Evolutionary conservation across 306 rosid species (phyloP).

Genomic region (Alnus glutinosa): DNA sequence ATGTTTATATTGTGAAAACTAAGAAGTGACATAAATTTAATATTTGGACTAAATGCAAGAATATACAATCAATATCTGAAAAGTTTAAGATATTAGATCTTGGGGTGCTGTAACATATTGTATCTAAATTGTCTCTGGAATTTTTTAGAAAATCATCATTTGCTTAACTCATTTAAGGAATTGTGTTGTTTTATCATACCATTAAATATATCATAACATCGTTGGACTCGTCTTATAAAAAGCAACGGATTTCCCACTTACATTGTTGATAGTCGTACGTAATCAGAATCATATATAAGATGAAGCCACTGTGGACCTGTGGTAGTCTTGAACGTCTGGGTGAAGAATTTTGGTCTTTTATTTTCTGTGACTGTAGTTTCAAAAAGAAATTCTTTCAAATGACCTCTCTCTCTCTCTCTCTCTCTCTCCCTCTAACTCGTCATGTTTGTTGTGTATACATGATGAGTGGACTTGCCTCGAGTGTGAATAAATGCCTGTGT

Average conservation of each 20-base stretch:
- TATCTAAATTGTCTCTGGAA: background rate
- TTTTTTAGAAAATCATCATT: background rate
- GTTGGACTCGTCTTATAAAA: background rate
- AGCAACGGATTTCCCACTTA: background rate
- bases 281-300: background rate
- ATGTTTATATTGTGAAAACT: background rate
- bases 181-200: background rate
- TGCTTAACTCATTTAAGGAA: background rate
- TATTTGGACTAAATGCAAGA: slow-evolving; percentile 3
- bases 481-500: too few relatives aligned
- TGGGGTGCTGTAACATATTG: too few relatives aligned
- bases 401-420: too few relatives aligned
- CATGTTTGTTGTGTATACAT: too few relatives aligned
- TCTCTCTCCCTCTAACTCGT: too few relatives aligned
- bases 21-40: background rate
- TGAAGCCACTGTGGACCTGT: background rate
- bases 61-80: background rate
- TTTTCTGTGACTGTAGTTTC: background rate
- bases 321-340: background rate
- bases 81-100: background rate
- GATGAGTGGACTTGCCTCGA: too few relatives aligned
- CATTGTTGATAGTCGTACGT: background rate
- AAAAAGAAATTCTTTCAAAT: background rate
- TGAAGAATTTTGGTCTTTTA: slow-evolving; percentile 1
- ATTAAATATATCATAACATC: background rate